Evolutionary conservation across 306 rosid genomes (phyloP), one percentile per base, ranked within the genome.

Genomic region (Rubus idaeus): DNA sequence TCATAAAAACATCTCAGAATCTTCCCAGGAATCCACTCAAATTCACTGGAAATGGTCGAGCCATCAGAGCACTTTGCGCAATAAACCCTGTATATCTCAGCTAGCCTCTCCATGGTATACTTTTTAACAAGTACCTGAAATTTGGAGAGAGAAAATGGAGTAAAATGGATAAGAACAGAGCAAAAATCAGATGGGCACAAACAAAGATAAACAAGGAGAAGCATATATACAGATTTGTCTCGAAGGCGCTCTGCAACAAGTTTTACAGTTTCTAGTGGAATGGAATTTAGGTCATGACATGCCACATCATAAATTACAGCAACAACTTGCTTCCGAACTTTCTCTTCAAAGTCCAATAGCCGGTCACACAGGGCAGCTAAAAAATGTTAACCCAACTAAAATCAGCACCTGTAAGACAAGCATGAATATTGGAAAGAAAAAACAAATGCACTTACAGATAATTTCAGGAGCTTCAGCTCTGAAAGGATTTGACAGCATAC

Each of bases 161-260:
- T 68, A 64, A 68, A 50, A 58, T 26, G 42, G n/a, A 68, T 74
- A 74, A 56, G 42, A 80, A 77, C 53, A 57, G 73, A 39, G 71
- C 49, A 20, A 42, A 70, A 69, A 64, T 40, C 69, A 76, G 51
- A 74, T 60, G 21, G 66, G 46, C 67, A 39, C 58, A 74, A 26
- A 78, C 50, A 37, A 70, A 78, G 18, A 18, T 5, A 69, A 30
- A 39, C 6, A 30, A 18, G 61, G 64, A 74, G 42, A 84, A 67
- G 74, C 75, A 80, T 81, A 78, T 73, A 64, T 93, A 96, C 99
- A 84, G 99, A 96, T 91, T 91, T 96, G 83, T 96, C 99, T 72
- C 98, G 97, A 77, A 96, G 94, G 61, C 99, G 96, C 71, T 93
- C 99, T 0, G 99, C 97, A 78, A 96, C 93, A 81, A 92, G 96